Evolutionary conservation across 129 eudicot species (phyloP), one percentile per base, ranked within the genome.

Genomic region (Sambucus nigra): DNA sequence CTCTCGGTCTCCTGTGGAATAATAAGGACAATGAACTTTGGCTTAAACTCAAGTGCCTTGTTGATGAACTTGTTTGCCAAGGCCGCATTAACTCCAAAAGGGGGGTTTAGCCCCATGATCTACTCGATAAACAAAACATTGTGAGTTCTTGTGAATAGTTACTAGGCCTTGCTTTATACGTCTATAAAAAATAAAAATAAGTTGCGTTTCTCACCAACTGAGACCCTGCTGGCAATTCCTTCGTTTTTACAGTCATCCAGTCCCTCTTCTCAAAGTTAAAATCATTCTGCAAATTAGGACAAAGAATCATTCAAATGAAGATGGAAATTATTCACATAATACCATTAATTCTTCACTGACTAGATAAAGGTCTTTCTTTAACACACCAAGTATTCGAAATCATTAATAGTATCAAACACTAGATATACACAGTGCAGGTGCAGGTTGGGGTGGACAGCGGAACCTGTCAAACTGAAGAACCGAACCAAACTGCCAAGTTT

Each of bases 41-140:
- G 99, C 67, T 70, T 79, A 64, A 82, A 91, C 48, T 65, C 62
- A 16, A 86, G 87, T 13, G 89, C 95, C 61, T 67, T 75, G 25
- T 72, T 56, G 17, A 91, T 70, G 46, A 91, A 86, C 79, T 79
- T 63, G 65, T 91, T 91, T 25, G 94, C 99, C 59, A 76, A 94
- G 38, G 56, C 4, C 9, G 87, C 84, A 49, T 75, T 64, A 33
- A 25, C 72, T 33, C 95, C 99, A 55, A 91, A 91, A 20, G 95
- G 95, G 41, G 99, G 99, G 74, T 77, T 85, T 67, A 91, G 69
- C 29, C 99, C 99, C 84, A 91, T 91, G 27, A 91, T 72, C 99
- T 91, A 71, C 57, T 3, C 62, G 41, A 63, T 14, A 15, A 41
- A 45, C 40, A 0, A 28, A 32, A 49, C 62, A 47, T 29, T 45